These are phyloP conservation scores for Malassezia sp. DNA, from an alignment of 1,284 basidiomycete genomes.

Conservation along the genomic window DNA sequence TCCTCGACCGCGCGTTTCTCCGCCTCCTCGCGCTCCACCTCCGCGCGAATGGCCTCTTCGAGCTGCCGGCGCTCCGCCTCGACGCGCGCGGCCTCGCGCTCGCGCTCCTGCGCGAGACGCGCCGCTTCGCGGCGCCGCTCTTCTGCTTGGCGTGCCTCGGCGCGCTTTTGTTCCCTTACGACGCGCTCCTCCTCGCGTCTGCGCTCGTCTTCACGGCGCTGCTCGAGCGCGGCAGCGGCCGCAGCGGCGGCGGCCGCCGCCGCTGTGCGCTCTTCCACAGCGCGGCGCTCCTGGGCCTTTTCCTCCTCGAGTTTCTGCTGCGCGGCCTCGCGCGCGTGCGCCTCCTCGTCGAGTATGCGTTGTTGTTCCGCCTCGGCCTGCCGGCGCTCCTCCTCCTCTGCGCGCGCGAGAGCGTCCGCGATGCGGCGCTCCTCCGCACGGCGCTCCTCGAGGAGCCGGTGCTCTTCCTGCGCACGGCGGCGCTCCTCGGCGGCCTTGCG, in stretches of 20 bases:
- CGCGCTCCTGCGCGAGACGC: not conserved
- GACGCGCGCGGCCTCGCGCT: conserved; percentile 20
- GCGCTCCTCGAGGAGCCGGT: conserved; percentile 2
- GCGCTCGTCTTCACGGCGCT: not conserved
- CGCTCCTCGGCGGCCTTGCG: not conserved
- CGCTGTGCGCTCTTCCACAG: not conserved
- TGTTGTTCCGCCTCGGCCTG: not conserved
- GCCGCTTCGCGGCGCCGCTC: conserved; percentile 1
- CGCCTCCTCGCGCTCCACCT: not conserved
- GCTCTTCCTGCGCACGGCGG: not conserved
- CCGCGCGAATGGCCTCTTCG: conserved; percentile 1
- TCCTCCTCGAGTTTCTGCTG: not conserved
- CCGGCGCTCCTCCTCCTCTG: not conserved
- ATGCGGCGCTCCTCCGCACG: conserved; percentile 11
- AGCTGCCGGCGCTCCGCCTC: conserved; percentile 16
- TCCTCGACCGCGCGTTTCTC: conserved; percentile 16
- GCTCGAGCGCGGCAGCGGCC: not conserved
- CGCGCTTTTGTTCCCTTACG: not conserved
- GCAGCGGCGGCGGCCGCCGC: not conserved
- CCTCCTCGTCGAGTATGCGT: too few relatives aligned
- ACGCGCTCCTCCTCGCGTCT: not conserved
- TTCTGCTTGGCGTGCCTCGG: not conserved
- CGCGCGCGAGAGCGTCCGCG: not conserved
- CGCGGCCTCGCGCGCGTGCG: not conserved
- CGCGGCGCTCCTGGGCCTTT: not conserved